These are phyloP conservation scores for Crucibulum laeve DNA, from an alignment of 768 basidiomycete genomes.

Conservation along the genomic window DNA sequence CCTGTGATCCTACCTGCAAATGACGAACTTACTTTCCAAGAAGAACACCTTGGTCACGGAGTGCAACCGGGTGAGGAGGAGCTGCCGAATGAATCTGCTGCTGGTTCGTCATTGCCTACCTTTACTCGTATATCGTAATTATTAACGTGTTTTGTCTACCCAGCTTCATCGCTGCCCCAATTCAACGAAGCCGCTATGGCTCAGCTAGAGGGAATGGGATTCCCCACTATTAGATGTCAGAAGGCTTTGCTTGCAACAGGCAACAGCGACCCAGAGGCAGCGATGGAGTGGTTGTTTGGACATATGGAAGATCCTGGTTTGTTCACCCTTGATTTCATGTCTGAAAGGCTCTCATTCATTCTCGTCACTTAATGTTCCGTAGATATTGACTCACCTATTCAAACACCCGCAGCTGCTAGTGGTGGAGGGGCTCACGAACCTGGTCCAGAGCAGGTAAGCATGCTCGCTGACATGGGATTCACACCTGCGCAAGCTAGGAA, in stretches of 20 bases:
- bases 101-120: slow-evolving; percentile 16
- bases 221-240: slow-evolving; percentile 80
- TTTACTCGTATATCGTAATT: neutral
- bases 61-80: slow-evolving; percentile 65
- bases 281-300: slow-evolving; percentile 94
- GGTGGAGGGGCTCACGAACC: slow-evolving; percentile 45
- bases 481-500: slow-evolving; percentile 77
- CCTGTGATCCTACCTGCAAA: slow-evolving; percentile 68
- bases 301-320: slow-evolving; percentile 94
- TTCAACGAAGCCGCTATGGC: slow-evolving; percentile 75
- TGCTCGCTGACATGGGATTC: slow-evolving; percentile 93
- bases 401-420: slow-evolving; percentile 17
- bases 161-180: slow-evolving; percentile 41
- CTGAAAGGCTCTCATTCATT: neutral
- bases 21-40: slow-evolving; percentile 56
- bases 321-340: slow-evolving; percentile 8
- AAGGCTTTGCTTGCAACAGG: slow-evolving; percentile 91
- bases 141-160: slow-evolving; percentile 6
- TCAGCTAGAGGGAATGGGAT: slow-evolving; percentile 87
- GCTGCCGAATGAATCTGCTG: slow-evolving; percentile 55
- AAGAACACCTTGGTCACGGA: slow-evolving; percentile 61
- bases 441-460: slow-evolving; percentile 60
- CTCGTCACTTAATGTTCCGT: neutral
- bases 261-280: slow-evolving; percentile 65
- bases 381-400: slow-evolving; percentile 88